phyloP scores from a whole-genome alignment of 2,329 filamentous ascomycete genomes.

The Ophiostoma sp. region DNA sequence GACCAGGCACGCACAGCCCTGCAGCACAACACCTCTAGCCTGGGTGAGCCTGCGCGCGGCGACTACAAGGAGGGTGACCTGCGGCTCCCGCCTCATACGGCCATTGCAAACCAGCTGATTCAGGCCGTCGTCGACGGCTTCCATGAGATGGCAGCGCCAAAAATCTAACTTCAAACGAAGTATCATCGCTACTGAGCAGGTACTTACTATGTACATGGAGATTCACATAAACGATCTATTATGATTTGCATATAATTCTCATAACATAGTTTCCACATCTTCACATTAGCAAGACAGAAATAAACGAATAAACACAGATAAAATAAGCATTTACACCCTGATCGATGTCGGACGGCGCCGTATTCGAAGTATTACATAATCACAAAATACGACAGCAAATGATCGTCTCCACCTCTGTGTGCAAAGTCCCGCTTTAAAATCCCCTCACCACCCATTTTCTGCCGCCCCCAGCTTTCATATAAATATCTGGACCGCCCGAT shows the following conservation, averaged over 20 bases:
- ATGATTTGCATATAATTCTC: no score
- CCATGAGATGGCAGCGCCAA: constrained; percentile 46
- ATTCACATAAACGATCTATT: no score
- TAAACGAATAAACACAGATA: no score
- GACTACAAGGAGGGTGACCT: constrained; percentile 72
- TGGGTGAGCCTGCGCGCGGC: constrained; percentile 59
- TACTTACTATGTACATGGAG: neutral
- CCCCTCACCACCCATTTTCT: constrained; percentile 10
- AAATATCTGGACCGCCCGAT: constrained; percentile 20
- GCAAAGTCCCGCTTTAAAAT: constrained; percentile 13
- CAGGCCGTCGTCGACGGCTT: constrained; percentile 73
- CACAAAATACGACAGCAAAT: neutral
- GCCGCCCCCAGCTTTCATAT: constrained; percentile 6
- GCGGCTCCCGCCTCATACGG: constrained; percentile 75
- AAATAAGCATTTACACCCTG: no score
- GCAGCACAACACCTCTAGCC: constrained; percentile 56
- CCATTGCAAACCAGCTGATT: constrained; percentile 88
- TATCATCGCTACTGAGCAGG: no score
- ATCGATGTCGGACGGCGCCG: no score
- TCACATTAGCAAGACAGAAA: no score
- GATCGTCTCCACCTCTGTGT: neutral
- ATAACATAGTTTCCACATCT: no score
- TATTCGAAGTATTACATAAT: neutral
- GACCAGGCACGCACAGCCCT: constrained; percentile 77
- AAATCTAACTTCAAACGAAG: constrained; percentile 35